A percentile compares a stretch with the other conserved stretches of the same genome.
These are phyloP conservation scores for Termitomyces heimii DNA, from an alignment of 768 basidiomycete genomes.

Conservation along the genomic window DNA sequence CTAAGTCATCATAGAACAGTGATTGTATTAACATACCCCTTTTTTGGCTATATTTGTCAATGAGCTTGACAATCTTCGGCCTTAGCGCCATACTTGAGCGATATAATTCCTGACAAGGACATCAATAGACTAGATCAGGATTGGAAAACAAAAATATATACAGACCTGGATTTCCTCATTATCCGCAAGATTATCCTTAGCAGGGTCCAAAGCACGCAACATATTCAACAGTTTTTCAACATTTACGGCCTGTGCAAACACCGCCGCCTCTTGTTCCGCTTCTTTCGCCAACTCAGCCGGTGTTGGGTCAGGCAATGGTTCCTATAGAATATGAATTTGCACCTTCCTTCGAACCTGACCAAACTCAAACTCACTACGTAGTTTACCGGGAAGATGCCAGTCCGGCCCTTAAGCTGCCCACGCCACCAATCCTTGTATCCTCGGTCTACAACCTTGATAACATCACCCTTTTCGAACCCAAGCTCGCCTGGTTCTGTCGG, in stretches of 20 bases:
- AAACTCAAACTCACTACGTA: constrained; percentile 65
- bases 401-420: constrained; percentile 83
- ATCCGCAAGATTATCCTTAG: constrained; percentile 81
- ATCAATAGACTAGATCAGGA: not conserved
- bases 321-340: constrained; percentile 35
- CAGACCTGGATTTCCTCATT: constrained; percentile 82
- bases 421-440: constrained; percentile 98
- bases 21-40: constrained; percentile 35
- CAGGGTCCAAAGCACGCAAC: constrained; percentile 67
- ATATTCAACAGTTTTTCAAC: constrained; percentile 77
- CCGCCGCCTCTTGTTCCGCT: constrained; percentile 79
- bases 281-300: constrained; percentile 71
- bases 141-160: constrained; percentile 1
- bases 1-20: not conserved
- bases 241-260: constrained; percentile 82
- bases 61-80: constrained; percentile 93
- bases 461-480: constrained; percentile 85
- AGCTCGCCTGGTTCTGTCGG: constrained; percentile 87
- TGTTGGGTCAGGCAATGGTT: constrained; percentile 82
- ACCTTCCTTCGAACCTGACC: not conserved
- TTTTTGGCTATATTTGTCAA: constrained; percentile 97
- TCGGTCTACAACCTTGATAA: constrained; percentile 92
- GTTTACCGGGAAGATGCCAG: constrained; percentile 96
- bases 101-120: constrained; percentile 67
- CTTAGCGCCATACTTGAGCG: constrained; percentile 83